phyloP scores from a whole-genome alignment of 2,329 filamentous ascomycete species.

The Verticillium albo-atrum region DNA sequence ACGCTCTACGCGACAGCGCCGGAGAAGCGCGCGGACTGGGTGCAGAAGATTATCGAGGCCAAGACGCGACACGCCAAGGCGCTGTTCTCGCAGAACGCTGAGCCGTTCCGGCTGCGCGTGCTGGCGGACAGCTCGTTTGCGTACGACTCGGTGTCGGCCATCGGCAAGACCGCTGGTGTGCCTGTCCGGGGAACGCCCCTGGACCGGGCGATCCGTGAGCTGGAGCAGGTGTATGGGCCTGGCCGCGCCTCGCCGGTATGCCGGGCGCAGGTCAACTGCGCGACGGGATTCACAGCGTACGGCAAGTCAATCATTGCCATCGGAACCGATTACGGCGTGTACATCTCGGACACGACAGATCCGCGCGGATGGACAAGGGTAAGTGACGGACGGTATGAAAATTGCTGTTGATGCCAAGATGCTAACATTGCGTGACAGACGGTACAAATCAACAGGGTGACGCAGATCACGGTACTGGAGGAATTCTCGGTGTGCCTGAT shows the following conservation, averaged over 20 bases:
- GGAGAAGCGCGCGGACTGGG: conserved; percentile 80
- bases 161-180: conserved; percentile 60
- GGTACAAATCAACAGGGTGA: conserved; percentile 72
- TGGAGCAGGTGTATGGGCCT: conserved; percentile 72
- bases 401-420: background rate
- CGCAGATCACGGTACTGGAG: conserved; percentile 90
- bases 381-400: conserved; percentile 27
- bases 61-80: conserved; percentile 91
- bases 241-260: conserved; percentile 73
- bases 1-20: conserved; percentile 80
- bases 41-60: conserved; percentile 86
- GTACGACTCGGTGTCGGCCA: conserved; percentile 60
- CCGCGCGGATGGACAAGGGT: conserved; percentile 89
- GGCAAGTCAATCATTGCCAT: conserved; percentile 87
- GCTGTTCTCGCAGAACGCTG: conserved; percentile 85
- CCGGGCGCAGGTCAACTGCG: conserved; percentile 84
- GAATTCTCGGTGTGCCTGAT: conserved; percentile 92
- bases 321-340: conserved; percentile 93
- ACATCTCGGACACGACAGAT: conserved; percentile 80
- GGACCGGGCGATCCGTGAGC: conserved; percentile 83
- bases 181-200: conserved; percentile 87
- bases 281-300: conserved; percentile 80
- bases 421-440: conserved; percentile 47
- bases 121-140: conserved; percentile 90
- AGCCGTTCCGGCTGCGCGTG: conserved; percentile 88